A percentile compares a stretch with the other conserved stretches of the same genome.
Conservation (phyloP, 352 stramenopile species). For the Pythium aristosporum region DNA sequence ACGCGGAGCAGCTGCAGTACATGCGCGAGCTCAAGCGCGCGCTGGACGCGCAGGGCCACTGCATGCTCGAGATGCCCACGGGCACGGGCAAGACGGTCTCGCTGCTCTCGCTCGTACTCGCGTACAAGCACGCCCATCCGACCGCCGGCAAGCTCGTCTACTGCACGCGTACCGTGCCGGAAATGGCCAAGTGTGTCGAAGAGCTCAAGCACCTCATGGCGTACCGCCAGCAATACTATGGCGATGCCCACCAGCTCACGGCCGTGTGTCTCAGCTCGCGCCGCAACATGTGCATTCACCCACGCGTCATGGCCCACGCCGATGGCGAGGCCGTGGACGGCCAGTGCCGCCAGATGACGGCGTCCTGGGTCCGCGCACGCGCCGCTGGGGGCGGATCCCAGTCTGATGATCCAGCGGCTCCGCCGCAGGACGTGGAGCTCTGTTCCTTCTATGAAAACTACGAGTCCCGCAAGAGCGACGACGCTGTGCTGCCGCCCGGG, state of each 20-base stretch:
- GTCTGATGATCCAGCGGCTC: conserved; percentile 1
- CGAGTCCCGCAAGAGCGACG: conserved; percentile 85
- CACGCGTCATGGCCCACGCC: conserved; percentile 93
- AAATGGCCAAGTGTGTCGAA: conserved; percentile 99
- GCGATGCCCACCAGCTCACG: conserved; percentile 61
- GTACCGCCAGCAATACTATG: conserved; percentile 72
- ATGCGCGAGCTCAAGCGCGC: conserved; percentile 98
- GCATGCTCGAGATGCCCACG: conserved; percentile 98
- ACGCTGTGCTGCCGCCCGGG: conserved; percentile 88
- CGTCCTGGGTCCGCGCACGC: conserved; percentile 94
- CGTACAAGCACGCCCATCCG: conserved; percentile 93
- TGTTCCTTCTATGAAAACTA: conserved; percentile 93
- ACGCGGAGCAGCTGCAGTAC: conserved; percentile 99
- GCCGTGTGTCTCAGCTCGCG: conserved; percentile 91
- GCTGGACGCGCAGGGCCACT: conserved; percentile 96
- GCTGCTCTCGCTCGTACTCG: conserved; percentile 96
- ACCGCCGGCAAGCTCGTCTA: conserved; percentile 98
- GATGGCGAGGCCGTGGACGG: conserved; percentile 97
- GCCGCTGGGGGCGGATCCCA: conserved; percentile 33
- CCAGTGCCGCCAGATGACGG: conserved; percentile 96
- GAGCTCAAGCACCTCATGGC: conserved; percentile 96
- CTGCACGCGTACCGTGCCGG: conserved; percentile 98
- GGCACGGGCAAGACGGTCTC: conserved; percentile 98
- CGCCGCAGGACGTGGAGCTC: conserved; percentile 48
- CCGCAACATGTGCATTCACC: conserved; percentile 98